phyloP scores from a whole-genome alignment of 163 green algal species.

The Scenedesmus sp. region DNA sequence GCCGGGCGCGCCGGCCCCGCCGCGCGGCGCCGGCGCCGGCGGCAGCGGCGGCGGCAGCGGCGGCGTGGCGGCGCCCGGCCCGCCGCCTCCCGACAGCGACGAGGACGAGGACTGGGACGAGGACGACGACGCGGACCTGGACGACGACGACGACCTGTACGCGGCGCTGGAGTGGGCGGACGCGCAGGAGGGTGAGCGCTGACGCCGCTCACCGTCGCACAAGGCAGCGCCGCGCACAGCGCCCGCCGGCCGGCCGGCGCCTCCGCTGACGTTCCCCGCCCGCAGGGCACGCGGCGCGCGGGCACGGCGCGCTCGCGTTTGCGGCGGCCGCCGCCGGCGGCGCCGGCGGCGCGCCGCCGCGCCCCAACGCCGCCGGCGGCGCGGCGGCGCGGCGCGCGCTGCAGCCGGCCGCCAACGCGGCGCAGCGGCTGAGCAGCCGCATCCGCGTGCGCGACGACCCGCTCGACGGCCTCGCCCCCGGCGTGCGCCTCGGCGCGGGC shows the following conservation, averaged over 20 bases:
- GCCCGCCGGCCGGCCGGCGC: no score
- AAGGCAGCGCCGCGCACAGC: neutral
- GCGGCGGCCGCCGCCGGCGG: conserved; percentile 34
- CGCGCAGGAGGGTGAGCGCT: conserved; percentile 61
- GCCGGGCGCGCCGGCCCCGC: neutral
- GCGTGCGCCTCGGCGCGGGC: conserved; percentile 45
- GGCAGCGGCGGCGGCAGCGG: neutral
- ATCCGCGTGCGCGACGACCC: conserved; percentile 69
- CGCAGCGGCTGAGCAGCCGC: conserved; percentile 63
- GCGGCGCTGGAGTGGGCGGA: conserved; percentile 79
- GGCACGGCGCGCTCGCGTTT: conserved; percentile 18
- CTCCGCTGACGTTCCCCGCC: no score
- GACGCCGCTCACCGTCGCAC: neutral
- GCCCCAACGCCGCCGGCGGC: conserved; percentile 2
- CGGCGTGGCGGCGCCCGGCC: neutral
- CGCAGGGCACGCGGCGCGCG: conserved; percentile 14
- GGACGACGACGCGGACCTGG: conserved; percentile 60
- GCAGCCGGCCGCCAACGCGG: conserved; percentile 44
- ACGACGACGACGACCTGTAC: conserved; percentile 67
- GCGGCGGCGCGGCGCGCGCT: conserved; percentile 7
- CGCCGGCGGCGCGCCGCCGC: conserved; percentile 15
- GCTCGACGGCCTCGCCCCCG: conserved; percentile 59
- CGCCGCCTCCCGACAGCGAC: no score
- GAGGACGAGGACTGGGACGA: conserved; percentile 47
- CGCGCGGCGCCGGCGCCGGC: neutral